Base-by-base conservation (phyloP, 306 rosid species). In the Lablab purpureus region DNA sequence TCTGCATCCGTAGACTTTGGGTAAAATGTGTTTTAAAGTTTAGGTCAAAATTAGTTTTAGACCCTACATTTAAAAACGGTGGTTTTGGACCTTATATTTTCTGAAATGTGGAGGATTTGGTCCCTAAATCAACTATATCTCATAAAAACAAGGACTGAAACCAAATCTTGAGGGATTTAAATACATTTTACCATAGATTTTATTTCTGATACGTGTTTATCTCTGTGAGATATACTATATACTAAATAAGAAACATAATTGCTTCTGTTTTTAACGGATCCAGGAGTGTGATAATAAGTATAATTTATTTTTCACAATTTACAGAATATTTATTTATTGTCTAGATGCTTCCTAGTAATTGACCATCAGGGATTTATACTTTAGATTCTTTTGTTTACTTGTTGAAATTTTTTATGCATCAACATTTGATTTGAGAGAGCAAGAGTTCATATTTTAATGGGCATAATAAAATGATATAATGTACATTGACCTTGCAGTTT, bases 221-320 rank as follows among this genome's bases (percentile, higher is more conserved):
- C 58, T 65, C 15, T 65, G 27, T 73, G 36, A 62, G 47, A 19
- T 60, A 59, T 68, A 23, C 58, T 60, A 76, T 78, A 46, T 30
- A 25, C 67, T 54, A 46, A 66, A 54, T 69, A 60, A 43, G 76
- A 80, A 63, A 23, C 78, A 41, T 43, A 19, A 25, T 17, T 62
- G 64, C 71, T 59, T 76, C 69, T 58, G 52, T 47, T 74, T 54
- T 56, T 78, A 50, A 30, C 17, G 45, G 67, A 64, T 67, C 37
- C 21, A 56, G 37, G 63, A 76, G 56, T 46, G 13, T 17, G 40
- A 40, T 60, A 68, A 73, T 72, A n/a, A 25, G 40, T 49, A 58
- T 58, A n/a, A 54, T 43, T 55, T 19, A 36, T 10, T 79, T 65
- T 81, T 77, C 72, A 40, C 25, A 60, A 55, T 37, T 64, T 21